Evolutionary conservation across 345 rosid species (phyloP).

Genomic region (Mangifera indica): DNA sequence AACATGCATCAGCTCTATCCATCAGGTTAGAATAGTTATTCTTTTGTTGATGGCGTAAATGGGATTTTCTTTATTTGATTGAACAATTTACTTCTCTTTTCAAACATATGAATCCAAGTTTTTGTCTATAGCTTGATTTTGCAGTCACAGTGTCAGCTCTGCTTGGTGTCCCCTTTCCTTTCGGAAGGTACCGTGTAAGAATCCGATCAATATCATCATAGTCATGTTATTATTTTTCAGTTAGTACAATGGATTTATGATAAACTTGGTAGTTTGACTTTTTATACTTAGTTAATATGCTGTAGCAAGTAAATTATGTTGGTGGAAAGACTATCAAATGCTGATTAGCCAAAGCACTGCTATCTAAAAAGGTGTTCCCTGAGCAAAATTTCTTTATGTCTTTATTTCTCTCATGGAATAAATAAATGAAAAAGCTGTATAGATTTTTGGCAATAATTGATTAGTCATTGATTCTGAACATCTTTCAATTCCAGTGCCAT

Average conservation of each 20-base stretch:
- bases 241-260: not conserved
- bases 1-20: conserved; percentile 61
- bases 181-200: conserved; percentile 97
- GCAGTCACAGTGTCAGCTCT: conserved; percentile 85
- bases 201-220: conserved; percentile 31
- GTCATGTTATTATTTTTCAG: not conserved
- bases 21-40: conserved; percentile 58
- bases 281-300: not conserved
- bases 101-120: conserved; percentile 18
- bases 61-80: conserved; percentile 21
- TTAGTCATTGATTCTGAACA: not conserved
- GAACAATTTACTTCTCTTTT: conserved; percentile 4
- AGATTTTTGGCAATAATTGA: not conserved
- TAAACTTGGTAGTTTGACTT: not conserved
- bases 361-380: not conserved
- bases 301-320: not conserved
- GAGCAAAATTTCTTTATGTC: not conserved
- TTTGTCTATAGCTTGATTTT: conserved; percentile 79
- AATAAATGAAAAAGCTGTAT: not conserved
- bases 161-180: conserved; percentile 89
- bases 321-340: not conserved
- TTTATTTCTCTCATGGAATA: not conserved
- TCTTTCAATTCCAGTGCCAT: not conserved
- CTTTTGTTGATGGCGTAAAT: not conserved
- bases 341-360: not conserved